These are phyloP conservation scores for Coccinonectria pachysandricola DNA, from an alignment of 2,329 filamentous ascomycete species.

Conservation along the genomic window DNA sequence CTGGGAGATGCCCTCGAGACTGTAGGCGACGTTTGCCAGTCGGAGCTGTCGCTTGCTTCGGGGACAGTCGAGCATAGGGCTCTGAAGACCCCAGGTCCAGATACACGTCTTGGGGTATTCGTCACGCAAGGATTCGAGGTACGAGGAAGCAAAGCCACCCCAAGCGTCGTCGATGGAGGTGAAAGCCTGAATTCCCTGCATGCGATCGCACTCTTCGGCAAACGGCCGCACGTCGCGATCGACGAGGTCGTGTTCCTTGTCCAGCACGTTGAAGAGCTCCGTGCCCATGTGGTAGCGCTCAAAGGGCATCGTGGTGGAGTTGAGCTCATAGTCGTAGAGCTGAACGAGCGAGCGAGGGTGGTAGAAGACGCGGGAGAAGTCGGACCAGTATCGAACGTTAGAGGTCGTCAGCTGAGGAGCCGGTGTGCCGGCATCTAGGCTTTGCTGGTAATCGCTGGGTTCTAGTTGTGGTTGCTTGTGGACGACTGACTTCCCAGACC, in stretches of 20 bases:
- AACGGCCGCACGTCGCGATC: conserved; percentile 87
- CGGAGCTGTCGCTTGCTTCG: conserved; percentile 45
- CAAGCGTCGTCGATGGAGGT: conserved; percentile 66
- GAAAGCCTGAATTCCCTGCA: conserved; percentile 79
- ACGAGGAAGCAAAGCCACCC: conserved; percentile 65
- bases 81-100: conserved; percentile 79
- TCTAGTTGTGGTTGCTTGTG: conserved; percentile 59
- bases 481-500: conserved; percentile 57
- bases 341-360: conserved; percentile 83
- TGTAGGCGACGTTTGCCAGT: conserved; percentile 63
- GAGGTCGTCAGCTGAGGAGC: conserved; percentile 56
- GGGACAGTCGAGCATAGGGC: conserved; percentile 39
- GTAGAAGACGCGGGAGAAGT: conserved; percentile 87
- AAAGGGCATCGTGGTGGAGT: conserved; percentile 72
- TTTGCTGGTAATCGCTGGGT: conserved; percentile 66
- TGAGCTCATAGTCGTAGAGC: conserved; percentile 76
- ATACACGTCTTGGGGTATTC: conserved; percentile 83
- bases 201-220: conserved; percentile 82
- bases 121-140: conserved; percentile 70
- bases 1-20: conserved; percentile 56
- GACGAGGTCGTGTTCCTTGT: conserved; percentile 74
- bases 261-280: conserved; percentile 62
- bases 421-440: conserved; percentile 61
- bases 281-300: conserved; percentile 81
- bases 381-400: conserved; percentile 89